A percentile compares a stretch with the other conserved stretches of the same genome.
Evolutionary conservation across 495 filamentous ascomycete species (phyloP).

Genomic region (Hypoxylon perforatum): DNA sequence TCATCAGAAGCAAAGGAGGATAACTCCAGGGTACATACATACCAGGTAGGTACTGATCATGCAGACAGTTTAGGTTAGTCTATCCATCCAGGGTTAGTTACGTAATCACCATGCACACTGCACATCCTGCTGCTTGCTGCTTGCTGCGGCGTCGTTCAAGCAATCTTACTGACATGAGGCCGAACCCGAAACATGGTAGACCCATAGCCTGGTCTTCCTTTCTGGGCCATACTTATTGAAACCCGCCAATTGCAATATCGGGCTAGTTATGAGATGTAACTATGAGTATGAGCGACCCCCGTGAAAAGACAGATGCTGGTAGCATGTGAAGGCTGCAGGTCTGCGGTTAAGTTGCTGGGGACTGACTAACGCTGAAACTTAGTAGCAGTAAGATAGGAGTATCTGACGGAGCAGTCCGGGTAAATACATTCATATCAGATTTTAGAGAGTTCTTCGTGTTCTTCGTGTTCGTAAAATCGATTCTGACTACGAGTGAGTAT

Average conservation of each 20-base stretch:
- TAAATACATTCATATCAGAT: no score
- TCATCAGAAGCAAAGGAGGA: no score
- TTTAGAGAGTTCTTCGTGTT: no score
- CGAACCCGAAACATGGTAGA: neutral
- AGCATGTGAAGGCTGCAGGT: no score
- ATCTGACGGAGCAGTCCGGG: neutral
- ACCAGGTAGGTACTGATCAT: no score
- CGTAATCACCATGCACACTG: constrained; percentile 7
- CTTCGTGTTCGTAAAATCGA: no score
- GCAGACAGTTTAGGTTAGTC: neutral
- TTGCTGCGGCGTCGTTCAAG: no score
- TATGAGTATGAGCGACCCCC: neutral
- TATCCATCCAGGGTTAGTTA: constrained; percentile 5
- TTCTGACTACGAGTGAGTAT: no score
- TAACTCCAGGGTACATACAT: no score
- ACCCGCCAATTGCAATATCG: neutral
- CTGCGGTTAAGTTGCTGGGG: no score
- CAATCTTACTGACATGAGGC: constrained; percentile 1
- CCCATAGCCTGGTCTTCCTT: neutral
- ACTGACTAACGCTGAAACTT: neutral
- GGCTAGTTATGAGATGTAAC: neutral
- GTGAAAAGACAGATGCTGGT: neutral
- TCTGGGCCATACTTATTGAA: neutral
- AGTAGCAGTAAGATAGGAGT: neutral
- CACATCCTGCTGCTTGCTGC: no score